Base-by-base conservation (phyloP, 208 protist genomes). In the Trichomonas vaginalis region DNA sequence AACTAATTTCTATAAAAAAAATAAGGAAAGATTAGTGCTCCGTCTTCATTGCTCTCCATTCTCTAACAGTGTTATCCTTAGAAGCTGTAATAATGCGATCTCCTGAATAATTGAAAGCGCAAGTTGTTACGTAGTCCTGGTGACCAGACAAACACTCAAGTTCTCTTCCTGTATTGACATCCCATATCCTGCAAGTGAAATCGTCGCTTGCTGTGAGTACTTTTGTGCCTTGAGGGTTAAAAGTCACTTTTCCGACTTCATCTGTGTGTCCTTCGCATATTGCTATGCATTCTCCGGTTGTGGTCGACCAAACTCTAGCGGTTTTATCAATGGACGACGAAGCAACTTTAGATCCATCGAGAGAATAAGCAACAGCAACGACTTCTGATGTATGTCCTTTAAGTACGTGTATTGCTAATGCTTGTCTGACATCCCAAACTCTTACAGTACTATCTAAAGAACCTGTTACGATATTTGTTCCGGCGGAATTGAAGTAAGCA, bases 41-140 rank as follows among this genome's bases (percentile, higher is more conserved):
- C 14, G 35, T 35, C 35, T 86, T 86, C 37, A 39, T 86, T 8
- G 82, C 82, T 48, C 97, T 97, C 98, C 98, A 99, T 96, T 99
- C 98, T 48, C 98, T 97, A 97, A 98, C 99, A 39, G 98, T 99
- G 97, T 99, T 99, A 97, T 99, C 98, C 96, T 98, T 98, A n/a
- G 98, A 98, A 83, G 98, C 98, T 0, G 98, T 99, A 56, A 99
- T 97, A 95, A 99, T 99, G 14, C 98, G 98, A 96, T 99, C 98
- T 0, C 98, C 98, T 96, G 97, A 96, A 95, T 97, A 97, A 97
- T 99, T 99, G 97, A 99, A 99, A 21, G 98, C 97, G 96, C 98
- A 98, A 6, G 97, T 98, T 96, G 99, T 99, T 96, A 99, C 98
- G 96, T 98, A 98, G 95, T 99, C 98, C 23, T 98, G 98, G 97